These are phyloP conservation scores for Podaxis sp. DNA, from an alignment of 768 basidiomycete species.

Conservation along the genomic window DNA sequence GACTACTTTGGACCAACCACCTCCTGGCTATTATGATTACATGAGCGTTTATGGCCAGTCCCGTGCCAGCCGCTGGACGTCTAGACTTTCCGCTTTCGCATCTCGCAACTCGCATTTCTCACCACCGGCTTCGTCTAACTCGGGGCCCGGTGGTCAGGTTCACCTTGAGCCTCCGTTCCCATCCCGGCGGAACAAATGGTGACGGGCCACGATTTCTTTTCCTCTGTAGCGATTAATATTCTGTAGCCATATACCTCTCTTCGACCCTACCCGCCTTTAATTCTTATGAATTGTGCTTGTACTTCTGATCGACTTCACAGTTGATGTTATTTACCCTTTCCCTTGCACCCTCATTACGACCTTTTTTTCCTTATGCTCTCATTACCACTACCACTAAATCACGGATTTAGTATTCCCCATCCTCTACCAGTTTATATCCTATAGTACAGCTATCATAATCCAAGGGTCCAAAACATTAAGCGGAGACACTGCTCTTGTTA, in stretches of 20 bases:
- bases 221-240: neutral
- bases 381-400: neutral
- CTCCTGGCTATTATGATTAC: conserved; percentile 4
- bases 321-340: too few relatives aligned
- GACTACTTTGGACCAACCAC: neutral
- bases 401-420: neutral
- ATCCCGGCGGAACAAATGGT: neutral
- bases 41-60: neutral
- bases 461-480: neutral
- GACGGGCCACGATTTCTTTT: neutral
- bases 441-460: neutral
- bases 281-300: neutral
- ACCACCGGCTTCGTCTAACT: neutral
- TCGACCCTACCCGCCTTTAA: neutral
- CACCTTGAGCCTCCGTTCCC: neutral
- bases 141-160: neutral
- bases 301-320: too few relatives aligned
- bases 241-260: neutral
- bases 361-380: neutral
- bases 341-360: neutral
- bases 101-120: neutral
- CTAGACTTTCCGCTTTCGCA: neutral
- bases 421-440: neutral
- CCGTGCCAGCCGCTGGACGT: neutral
- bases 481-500: neutral